A percentile compares a stretch with the other conserved stretches of the same genome.
Evolutionary conservation across 2,329 filamentous ascomycete species (phyloP).

Genomic region (Fusarium buxicola): DNA sequence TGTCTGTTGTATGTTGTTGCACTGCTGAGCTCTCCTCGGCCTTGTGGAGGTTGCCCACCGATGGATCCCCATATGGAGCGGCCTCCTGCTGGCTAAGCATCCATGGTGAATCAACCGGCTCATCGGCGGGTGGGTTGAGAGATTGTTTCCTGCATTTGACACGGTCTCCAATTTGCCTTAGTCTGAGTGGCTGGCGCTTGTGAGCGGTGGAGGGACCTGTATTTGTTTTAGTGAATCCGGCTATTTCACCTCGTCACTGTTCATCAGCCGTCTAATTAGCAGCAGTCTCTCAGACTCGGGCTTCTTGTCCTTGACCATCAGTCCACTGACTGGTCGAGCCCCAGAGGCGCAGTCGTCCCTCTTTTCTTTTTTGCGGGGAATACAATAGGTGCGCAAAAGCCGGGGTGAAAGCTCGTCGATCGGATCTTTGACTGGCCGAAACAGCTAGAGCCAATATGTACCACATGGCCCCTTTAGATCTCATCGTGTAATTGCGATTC

Average conservation of each 20-base stretch:
- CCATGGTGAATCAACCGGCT: slow-evolving; percentile 36
- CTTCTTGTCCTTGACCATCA: slow-evolving; percentile 1
- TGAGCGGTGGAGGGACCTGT: slow-evolving; percentile 17
- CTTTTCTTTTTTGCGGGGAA: slow-evolving; percentile 25
- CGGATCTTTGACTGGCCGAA: slow-evolving; percentile 27
- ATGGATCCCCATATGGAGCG: slow-evolving; percentile 20
- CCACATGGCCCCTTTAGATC: slow-evolving; percentile 24
- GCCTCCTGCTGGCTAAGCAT: slow-evolving; percentile 12
- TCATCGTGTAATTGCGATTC: slow-evolving; percentile 31
- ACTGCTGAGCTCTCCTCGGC: background rate
- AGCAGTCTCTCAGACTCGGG: background rate
- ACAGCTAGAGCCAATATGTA: slow-evolving; percentile 23
- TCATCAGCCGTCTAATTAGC: slow-evolving; percentile 14
- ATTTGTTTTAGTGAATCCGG: slow-evolving; percentile 33
- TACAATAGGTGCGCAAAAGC: slow-evolving; percentile 20
- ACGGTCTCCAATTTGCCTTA: slow-evolving; percentile 40
- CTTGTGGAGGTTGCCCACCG: slow-evolving; percentile 3
- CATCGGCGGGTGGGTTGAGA: slow-evolving; percentile 44
- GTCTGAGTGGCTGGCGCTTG: slow-evolving; percentile 37
- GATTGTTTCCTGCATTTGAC: slow-evolving; percentile 51
- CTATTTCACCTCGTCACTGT: slow-evolving; percentile 14
- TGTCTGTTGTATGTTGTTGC: background rate
- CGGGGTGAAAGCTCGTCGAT: slow-evolving; percentile 38
- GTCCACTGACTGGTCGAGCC: slow-evolving; percentile 10
- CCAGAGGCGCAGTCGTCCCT: slow-evolving; percentile 1